These are phyloP conservation scores for Xylaria sp. DNA, from an alignment of 2,329 filamentous ascomycete species.

Conservation along the genomic window DNA sequence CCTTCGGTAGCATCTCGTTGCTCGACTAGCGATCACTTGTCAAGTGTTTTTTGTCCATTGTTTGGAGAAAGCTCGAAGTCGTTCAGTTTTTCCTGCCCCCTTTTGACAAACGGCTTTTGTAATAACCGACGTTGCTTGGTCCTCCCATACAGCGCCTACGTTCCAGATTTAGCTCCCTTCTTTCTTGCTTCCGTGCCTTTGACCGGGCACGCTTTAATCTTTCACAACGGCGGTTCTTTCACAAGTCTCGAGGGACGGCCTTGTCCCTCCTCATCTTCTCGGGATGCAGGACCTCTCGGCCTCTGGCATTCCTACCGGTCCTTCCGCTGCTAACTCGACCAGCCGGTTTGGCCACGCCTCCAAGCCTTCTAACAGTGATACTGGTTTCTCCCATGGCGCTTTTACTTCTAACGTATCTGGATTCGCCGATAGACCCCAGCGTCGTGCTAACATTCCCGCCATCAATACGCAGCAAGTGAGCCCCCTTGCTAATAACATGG, in stretches of 20 bases:
- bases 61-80: constrained; percentile 45
- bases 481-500: constrained; percentile 63
- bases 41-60: constrained; percentile 44
- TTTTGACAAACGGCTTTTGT: constrained; percentile 48
- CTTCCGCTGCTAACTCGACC: constrained; percentile 61
- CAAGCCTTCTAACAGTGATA: constrained; percentile 85
- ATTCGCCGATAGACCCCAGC: constrained; percentile 87
- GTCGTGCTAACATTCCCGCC: constrained; percentile 85
- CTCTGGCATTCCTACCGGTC: constrained; percentile 68
- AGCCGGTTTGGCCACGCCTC: constrained; percentile 78
- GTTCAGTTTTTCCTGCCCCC: constrained; percentile 40
- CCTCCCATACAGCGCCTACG: constrained; percentile 41
- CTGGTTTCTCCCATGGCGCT: constrained; percentile 91
- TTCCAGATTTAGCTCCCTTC: constrained; percentile 45
- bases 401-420: constrained; percentile 88
- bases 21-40: constrained; percentile 45
- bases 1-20: constrained; percentile 42
- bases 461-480: constrained; percentile 85
- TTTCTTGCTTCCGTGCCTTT: constrained; percentile 53
- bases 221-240: constrained; percentile 86
- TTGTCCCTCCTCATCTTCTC: constrained; percentile 87
- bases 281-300: constrained; percentile 90
- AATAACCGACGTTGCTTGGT: constrained; percentile 48
- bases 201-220: constrained; percentile 66
- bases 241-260: constrained; percentile 81